Base-by-base conservation (phyloP, 2,329 filamentous ascomycete genomes). In the Cyphellophora attinorum region DNA sequence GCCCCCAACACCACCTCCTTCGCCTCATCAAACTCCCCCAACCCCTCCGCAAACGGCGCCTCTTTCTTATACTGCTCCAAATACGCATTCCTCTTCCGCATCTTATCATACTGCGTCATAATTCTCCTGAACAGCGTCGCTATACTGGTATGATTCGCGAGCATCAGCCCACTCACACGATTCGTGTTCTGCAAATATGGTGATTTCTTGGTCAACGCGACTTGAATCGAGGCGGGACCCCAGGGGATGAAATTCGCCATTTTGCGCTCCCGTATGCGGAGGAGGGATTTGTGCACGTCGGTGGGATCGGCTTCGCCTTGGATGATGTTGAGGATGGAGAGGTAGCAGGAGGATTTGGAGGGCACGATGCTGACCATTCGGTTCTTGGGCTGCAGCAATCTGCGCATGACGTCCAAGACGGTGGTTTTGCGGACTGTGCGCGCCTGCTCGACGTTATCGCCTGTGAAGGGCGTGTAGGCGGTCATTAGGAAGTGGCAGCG, bases 381-480 rank as follows among this genome's bases (percentile, higher is more conserved):
- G 62, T 98, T 98, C 70, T 98, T 98, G 25, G 91, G 91, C 61
- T 98, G 93, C 39, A 98, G 68, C 15, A 98, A 68, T 40, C 91
- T 75, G 38, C 91, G 78, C 91, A 98, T 98, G 43, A 98, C 93
- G 57, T 98, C 91, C 27, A 98, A 64, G 6, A 98, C 91, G 1
- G 91, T 98, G 2, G 93, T 98, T 64, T 96, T 98, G 42, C 93
- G 84, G 19, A 98, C 86, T 1, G 89, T 95, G 69, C 94, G 95
- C 37, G 89, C 91, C 59, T 94, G 85, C 55, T 95, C 89, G 37
- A 98, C 84, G 54, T 91, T 91, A 56, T 95, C 85, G 41, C 86
- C 85, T 0, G 91, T 96, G 55, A 98, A 98, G 5, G 91, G 91
- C 0, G 91, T 98, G 65, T 98, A 98, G 28, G 89, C 85, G 4